phyloP scores from a whole-genome alignment of 768 basidiomycete species.

The Cystobasidium ongulense region DNA sequence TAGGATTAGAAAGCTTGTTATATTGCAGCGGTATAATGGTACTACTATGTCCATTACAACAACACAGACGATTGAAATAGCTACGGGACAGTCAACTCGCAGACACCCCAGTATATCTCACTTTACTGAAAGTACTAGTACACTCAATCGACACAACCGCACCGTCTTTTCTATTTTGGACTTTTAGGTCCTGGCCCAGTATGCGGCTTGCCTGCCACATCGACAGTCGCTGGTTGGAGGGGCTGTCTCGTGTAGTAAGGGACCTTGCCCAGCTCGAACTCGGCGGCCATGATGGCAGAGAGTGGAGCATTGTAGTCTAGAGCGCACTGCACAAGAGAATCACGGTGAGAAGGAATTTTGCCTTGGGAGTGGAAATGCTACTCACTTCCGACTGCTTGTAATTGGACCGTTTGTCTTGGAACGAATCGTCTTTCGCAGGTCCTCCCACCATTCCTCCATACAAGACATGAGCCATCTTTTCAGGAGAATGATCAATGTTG shows the following conservation, averaged over 20 bases:
- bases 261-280: slow-evolving; percentile 11
- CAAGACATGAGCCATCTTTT: slow-evolving; percentile 63
- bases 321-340: slow-evolving; percentile 13
- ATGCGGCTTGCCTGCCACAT: neutral
- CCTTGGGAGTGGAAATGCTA: slow-evolving; percentile 18
- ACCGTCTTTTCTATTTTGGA: too few species aligned
- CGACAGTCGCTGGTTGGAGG: neutral
- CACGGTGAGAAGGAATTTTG: neutral
- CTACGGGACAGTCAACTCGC: too few species aligned
- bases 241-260: slow-evolving; percentile 1
- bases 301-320: slow-evolving; percentile 26
- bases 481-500: slow-evolving; percentile 64
- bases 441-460: slow-evolving; percentile 87
- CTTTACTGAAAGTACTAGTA: too few species aligned
- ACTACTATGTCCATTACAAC: too few species aligned
- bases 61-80: too few species aligned
- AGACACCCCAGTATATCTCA: too few species aligned
- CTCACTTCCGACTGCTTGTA: slow-evolving; percentile 79
- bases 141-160: too few species aligned
- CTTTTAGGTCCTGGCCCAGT: neutral
- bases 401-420: slow-evolving; percentile 76
- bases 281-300: neutral
- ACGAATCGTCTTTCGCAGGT: slow-evolving; percentile 65
- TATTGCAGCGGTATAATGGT: neutral
- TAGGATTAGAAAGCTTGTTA: neutral